Conservation (phyloP, 805 yeast species). For the Candida tammaniensis region DNA sequence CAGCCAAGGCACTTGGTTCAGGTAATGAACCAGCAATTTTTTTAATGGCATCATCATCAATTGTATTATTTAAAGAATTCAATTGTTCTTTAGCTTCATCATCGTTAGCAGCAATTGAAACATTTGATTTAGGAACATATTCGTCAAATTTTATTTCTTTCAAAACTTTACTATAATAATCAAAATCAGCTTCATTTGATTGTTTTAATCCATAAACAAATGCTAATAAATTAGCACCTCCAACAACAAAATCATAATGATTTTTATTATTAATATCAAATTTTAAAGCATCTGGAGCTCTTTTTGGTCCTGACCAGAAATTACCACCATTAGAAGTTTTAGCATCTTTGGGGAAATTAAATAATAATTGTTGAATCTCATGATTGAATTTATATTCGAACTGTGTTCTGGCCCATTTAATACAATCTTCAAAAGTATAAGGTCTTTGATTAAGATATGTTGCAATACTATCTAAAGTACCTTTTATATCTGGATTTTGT, state of each 20-base stretch:
- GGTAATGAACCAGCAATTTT: slow-evolving; percentile 78
- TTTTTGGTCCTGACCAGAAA: slow-evolving; percentile 97
- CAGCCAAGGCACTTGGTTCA: slow-evolving; percentile 82
- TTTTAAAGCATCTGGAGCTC: slow-evolving; percentile 85
- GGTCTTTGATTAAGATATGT: slow-evolving; percentile 80
- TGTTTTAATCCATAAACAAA: slow-evolving; percentile 87
- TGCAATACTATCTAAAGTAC: slow-evolving; percentile 76
- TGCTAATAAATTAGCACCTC: slow-evolving; percentile 90
- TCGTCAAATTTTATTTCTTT: slow-evolving; percentile 42
- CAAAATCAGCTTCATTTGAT: slow-evolving; percentile 49
- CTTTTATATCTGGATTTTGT: slow-evolving; percentile 89
- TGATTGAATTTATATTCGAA: slow-evolving; percentile 82
- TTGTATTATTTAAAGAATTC: slow-evolving; percentile 28
- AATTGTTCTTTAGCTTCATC: slow-evolving; percentile 87
- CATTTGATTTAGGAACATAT: slow-evolving; percentile 71
- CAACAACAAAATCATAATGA: slow-evolving; percentile 80
- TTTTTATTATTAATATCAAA: slow-evolving; percentile 75
- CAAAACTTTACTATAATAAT: slow-evolving; percentile 55
- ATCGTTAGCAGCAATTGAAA: slow-evolving; percentile 81
- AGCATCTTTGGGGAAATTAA: slow-evolving; percentile 94
- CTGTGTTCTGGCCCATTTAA: slow-evolving; percentile 89
- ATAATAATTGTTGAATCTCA: slow-evolving; percentile 86
- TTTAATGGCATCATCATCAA: slow-evolving; percentile 64
- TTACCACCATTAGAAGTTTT: slow-evolving; percentile 86
- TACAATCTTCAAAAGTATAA: slow-evolving; percentile 86